A percentile compares a stretch with the other conserved stretches of the same genome.
These are phyloP conservation scores for Xylariaceae sp. DNA, from an alignment of 2,329 filamentous ascomycete species.

Conservation along the genomic window DNA sequence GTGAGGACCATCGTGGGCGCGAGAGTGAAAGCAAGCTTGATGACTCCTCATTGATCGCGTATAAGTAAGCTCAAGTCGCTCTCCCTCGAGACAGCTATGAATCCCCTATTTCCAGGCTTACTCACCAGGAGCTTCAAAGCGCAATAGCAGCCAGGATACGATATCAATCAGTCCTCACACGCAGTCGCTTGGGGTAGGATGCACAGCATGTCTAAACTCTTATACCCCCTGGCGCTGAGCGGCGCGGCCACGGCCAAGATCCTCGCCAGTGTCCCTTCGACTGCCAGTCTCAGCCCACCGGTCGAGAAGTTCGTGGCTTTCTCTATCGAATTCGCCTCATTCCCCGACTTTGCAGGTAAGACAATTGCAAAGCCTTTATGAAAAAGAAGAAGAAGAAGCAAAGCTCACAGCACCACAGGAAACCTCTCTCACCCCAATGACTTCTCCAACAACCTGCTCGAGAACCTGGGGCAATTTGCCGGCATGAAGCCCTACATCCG, in stretches of 20 bases:
- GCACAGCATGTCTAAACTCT: slow-evolving; percentile 15
- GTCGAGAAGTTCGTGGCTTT: slow-evolving; percentile 39
- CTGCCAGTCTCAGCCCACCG: slow-evolving; percentile 26
- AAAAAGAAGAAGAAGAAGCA: not conserved
- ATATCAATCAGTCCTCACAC: not conserved
- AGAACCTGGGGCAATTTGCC: slow-evolving; percentile 49
- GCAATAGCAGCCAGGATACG: not conserved
- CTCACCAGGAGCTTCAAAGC: not conserved
- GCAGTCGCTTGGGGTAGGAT: not conserved
- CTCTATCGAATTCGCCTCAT: slow-evolving; percentile 39
- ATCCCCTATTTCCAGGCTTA: not conserved
- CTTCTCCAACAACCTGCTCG: slow-evolving; percentile 56
- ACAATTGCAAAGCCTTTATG: not conserved
- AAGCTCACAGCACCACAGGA: slow-evolving; percentile 22
- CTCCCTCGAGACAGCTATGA: not conserved
- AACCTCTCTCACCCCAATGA: slow-evolving; percentile 47
- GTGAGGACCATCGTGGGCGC: not conserved
- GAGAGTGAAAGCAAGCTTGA: not conserved
- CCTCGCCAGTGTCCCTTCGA: slow-evolving; percentile 2
- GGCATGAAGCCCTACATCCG: slow-evolving; percentile 56
- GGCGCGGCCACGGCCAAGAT: slow-evolving; percentile 17
- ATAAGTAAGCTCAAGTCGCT: not conserved
- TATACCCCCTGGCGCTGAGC: slow-evolving; percentile 18
- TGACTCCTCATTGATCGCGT: not conserved
- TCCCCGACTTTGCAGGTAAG: slow-evolving; percentile 35